Conservation (phyloP, 2,329 filamentous ascomycete genomes). For the Madurella mycetomatis region DNA sequence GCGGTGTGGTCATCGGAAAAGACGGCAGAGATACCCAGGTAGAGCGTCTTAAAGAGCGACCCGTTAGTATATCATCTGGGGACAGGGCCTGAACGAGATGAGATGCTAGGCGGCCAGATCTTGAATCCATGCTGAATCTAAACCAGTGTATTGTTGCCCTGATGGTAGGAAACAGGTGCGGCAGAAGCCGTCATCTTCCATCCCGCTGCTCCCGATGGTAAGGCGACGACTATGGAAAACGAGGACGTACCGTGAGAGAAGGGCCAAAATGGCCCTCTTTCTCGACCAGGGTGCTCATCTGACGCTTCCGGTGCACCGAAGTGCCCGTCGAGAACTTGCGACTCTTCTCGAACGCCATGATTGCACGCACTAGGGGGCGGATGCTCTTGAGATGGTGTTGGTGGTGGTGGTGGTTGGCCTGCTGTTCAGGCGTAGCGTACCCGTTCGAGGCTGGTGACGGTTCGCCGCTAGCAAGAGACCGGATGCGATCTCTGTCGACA, state of each 20-base stretch:
- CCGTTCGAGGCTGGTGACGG: conserved; percentile 8
- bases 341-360: conserved; percentile 28
- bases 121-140: not conserved
- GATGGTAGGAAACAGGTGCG: too few relatives aligned
- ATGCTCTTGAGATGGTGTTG: conserved; percentile 10
- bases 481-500: conserved; percentile 6
- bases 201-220: not conserved
- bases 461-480: conserved; percentile 10
- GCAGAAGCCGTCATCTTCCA: not conserved
- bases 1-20: conserved; percentile 48
- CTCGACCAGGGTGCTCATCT: conserved; percentile 43
- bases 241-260: conserved; percentile 41
- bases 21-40: conserved; percentile 57
- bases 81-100: too few relatives aligned
- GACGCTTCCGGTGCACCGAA: conserved; percentile 43
- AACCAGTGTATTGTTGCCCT: not conserved
- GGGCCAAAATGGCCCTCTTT: conserved; percentile 42
- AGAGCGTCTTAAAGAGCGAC: conserved; percentile 46
- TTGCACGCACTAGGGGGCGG: conserved; percentile 20
- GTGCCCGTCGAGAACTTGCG: conserved; percentile 43
- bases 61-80: not conserved
- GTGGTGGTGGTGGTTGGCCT: not conserved
- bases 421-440: not conserved
- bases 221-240: not conserved
- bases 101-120: too few relatives aligned